Evolutionary conservation across 768 basidiomycete genomes (phyloP).

Genomic region (Leccinum fibrillosum): DNA sequence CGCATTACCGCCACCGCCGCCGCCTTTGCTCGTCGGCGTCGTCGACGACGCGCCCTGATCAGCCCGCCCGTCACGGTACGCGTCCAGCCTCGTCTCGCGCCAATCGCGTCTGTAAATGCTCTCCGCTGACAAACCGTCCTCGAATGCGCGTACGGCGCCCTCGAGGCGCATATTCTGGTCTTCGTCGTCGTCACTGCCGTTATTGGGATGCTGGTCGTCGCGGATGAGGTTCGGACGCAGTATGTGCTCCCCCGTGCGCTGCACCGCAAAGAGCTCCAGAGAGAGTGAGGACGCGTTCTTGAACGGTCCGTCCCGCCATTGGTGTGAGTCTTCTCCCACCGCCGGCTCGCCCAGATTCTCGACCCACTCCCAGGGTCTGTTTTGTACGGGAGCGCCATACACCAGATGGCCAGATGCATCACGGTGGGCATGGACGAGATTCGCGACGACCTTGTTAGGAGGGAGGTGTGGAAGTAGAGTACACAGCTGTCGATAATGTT

Average conservation of each 20-base stretch:
- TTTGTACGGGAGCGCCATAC: conserved; percentile 53
- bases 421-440: conserved; percentile 53
- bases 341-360: conserved; percentile 60
- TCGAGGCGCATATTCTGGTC: conserved; percentile 29
- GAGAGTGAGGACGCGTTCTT: conserved; percentile 71
- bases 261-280: conserved; percentile 67
- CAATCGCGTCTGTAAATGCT: too few species aligned
- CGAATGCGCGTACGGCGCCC: background rate
- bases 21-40: conserved; percentile 7
- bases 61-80: background rate
- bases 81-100: too few species aligned
- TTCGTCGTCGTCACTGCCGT: conserved; percentile 17
- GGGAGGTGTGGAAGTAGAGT: conserved; percentile 56
- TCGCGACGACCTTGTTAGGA: conserved; percentile 47
- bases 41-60: conserved; percentile 5
- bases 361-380: conserved; percentile 86
- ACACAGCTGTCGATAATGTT: conserved; percentile 55
- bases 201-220: background rate
- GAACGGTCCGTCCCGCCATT: conserved; percentile 41
- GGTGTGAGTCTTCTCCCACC: conserved; percentile 41
- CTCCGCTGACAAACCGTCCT: too few species aligned
- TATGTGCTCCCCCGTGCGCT: conserved; percentile 59
- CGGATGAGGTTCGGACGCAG: conserved; percentile 1
- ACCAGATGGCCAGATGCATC: conserved; percentile 52
- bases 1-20: background rate